Evolutionary conservation across 805 yeast genomes (phyloP).

Genomic region (Candida methanosorbosa): DNA sequence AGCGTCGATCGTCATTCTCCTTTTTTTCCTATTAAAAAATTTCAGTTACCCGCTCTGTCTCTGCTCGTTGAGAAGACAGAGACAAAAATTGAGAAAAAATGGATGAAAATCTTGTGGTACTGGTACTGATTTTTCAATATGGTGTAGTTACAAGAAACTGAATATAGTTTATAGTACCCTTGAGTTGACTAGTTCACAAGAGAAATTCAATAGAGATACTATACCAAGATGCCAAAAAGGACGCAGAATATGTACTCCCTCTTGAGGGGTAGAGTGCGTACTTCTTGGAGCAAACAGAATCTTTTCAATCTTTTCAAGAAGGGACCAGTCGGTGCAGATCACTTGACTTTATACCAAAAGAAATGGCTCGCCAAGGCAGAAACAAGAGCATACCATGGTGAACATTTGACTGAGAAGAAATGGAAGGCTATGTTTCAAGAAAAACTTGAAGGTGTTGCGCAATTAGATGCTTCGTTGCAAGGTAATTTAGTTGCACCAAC

Average conservation of each 20-base stretch:
- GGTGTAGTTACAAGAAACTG: too few species aligned
- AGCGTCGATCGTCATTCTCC: too few species aligned
- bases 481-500: slow-evolving; percentile 52
- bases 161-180: too few species aligned
- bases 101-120: too few species aligned
- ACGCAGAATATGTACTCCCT: slow-evolving; percentile 21
- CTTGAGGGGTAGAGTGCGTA: slow-evolving; percentile 48
- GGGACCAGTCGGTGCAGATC: slow-evolving; percentile 41
- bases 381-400: slow-evolving; percentile 94
- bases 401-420: slow-evolving; percentile 75
- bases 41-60: too few species aligned
- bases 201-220: too few species aligned
- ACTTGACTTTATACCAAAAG: slow-evolving; percentile 78
- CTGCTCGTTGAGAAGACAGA: too few species aligned
- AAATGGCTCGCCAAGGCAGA: slow-evolving; percentile 89
- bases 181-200: too few species aligned
- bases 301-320: slow-evolving; percentile 82
- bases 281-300: slow-evolving; percentile 88
- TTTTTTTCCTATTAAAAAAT: too few species aligned
- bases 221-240: slow-evolving; percentile 23
- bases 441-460: slow-evolving; percentile 78
- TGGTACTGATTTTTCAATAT: too few species aligned
- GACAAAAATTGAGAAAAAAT: too few species aligned
- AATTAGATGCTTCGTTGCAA: slow-evolving; percentile 70
- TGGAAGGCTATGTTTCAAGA: slow-evolving; percentile 67